Evolutionary conservation across 1,139 yeast genomes (phyloP).

Genomic region (Kodamaea sp.): DNA sequence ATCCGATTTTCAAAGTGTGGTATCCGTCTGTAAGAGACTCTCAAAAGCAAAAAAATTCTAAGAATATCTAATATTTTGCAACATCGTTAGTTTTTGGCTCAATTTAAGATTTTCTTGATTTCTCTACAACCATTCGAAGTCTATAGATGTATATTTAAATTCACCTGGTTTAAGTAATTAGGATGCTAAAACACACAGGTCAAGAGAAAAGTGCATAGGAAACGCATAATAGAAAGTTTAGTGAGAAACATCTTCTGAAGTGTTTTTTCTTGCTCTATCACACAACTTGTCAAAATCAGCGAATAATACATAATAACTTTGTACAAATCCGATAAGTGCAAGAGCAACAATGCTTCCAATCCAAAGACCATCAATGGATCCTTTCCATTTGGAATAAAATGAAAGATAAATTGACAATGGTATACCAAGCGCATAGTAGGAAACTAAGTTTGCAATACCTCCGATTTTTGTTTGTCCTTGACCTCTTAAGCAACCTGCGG

Average conservation of each 20-base stretch:
- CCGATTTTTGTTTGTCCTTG: conserved; percentile 63
- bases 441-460: conserved; percentile 53
- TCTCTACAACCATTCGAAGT: too few relatives aligned
- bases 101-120: too few relatives aligned
- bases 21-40: too few relatives aligned
- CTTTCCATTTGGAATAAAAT: conserved; percentile 47
- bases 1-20: too few relatives aligned
- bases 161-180: too few relatives aligned
- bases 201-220: too few relatives aligned
- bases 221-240: too few relatives aligned
- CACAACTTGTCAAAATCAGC: conserved; percentile 44
- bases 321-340: conserved; percentile 53
- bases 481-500: conserved; percentile 62
- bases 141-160: too few relatives aligned
- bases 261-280: conserved; percentile 44
- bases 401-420: conserved; percentile 51
- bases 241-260: conserved; percentile 18
- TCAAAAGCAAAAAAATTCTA: too few relatives aligned
- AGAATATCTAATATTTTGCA: too few relatives aligned
- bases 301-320: conserved; percentile 43
- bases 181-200: too few relatives aligned
- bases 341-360: conserved; percentile 53
- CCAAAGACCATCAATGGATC: conserved; percentile 55
- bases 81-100: too few relatives aligned
- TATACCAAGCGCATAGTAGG: conserved; percentile 55